Evolutionary conservation across 176 grass and related monocot genomes (phyloP), one percentile per base, ranked within the genome.

Genomic region (Oryza australiensis): DNA sequence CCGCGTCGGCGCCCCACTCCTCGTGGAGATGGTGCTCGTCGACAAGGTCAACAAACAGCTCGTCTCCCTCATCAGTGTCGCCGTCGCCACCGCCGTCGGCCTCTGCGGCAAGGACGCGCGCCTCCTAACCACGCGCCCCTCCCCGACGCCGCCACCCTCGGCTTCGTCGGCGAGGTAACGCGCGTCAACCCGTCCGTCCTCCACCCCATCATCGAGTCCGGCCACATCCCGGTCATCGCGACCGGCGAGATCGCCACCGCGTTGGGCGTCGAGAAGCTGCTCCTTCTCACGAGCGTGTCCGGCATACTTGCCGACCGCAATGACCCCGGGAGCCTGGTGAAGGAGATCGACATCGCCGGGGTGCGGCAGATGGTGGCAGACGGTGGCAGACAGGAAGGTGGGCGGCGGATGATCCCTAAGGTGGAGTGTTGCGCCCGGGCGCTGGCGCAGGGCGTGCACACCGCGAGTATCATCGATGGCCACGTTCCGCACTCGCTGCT

Each of bases 351-450:
- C 66, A 88, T 93, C 51, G 70, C 79, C 41, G 82, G 88, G 3
- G 88, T 93, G 20, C 84, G 79, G 76, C 85, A 7, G 76, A 95
- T 98, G 93, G 81, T 93, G 6, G 76, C 78, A 28, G 89, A 93
- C 45, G 90, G n/a, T n/a, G n/a, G n/a, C n/a, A n/a, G n/a, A n/a
- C n/a, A n/a, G 90, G n/a, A 90, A 91, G 72, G 92, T 98, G 5
- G 95, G 87, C 1, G 92, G 95, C 0, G 90, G 95, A 93, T 98
- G 95, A 95, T 98, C 26, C 92, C 95, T 12, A 98, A 98, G 73
- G 95, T 93, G 33, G 72, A 89, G 29, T 95, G 93, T 34, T 98
- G 92, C 80, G 60, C 90, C 3, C 91, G 80, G 34, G 87, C 92
- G 3, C 70, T 98, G 66, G 84, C 87, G 37, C 88, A 98, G 79